Base-by-base conservation (phyloP, 2,329 filamentous ascomycete genomes). In the Claviceps arundinis region DNA sequence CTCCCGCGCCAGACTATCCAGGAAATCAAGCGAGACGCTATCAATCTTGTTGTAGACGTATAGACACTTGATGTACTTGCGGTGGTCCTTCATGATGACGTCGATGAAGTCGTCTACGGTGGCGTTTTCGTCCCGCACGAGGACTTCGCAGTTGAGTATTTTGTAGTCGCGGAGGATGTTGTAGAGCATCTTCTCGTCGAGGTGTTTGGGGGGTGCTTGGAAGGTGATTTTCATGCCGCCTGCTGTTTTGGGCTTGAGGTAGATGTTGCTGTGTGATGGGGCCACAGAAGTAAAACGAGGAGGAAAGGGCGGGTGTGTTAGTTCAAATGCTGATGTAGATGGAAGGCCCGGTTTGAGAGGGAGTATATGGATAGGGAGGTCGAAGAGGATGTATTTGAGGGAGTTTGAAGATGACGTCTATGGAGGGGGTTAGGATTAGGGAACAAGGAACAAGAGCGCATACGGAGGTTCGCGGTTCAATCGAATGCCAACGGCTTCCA, bases 21-120 rank as follows among this genome's bases (percentile, higher is more conserved):
- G 80, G 70, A 94, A 95, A 65, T 96, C 89, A 58, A 98, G 80
- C 43, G 86, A 91, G 55, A 98, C 87, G 66, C 82, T 85, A 72
- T 98, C 93, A 71, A 98, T 95, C 73, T 98, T 98, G 84, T 98
- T 98, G 82, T 98, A 98, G 37, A 97, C 91, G 71, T 98, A 98
- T 37, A 98, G 77, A 64, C 88, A 84, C 66, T 76, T 81, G 74
- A 98, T 96, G 75, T 98, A 98, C 69, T 95, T 98, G 64, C 93
- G 78, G 74, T 98, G 93, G 65, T 96, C 89, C 70, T 93, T 95
- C 91, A 97, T 97, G 70, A 98, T 96, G 56, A 96, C 89, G 68
- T 98, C 93, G 72, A 98, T 98, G 68, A 98, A 87, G 70, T 98
- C 91, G 71, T 98, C 93, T 38, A 98, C 89, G 1, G 93, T 97